These are phyloP conservation scores for Calocybe gangraenosa DNA, from an alignment of 768 basidiomycete species.

Conservation along the genomic window DNA sequence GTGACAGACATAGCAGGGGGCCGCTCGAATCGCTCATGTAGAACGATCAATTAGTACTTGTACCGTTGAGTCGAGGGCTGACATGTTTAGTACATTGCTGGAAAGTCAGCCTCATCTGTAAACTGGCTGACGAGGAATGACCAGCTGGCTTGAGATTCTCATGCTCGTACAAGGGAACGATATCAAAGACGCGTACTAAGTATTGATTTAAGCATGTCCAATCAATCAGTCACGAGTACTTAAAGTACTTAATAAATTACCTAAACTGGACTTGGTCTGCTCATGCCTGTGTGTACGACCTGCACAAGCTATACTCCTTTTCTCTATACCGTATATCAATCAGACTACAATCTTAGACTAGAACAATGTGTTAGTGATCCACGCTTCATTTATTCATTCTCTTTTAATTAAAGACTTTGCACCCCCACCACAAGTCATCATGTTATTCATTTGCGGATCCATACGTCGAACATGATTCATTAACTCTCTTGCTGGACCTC, in stretches of 20 bases:
- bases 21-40: neutral
- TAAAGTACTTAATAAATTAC: no score
- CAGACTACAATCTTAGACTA: constrained; percentile 71
- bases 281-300: constrained; percentile 57
- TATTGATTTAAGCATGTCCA: no score
- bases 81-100: constrained; percentile 5
- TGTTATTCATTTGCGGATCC: constrained; percentile 77
- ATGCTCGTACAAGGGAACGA: no score
- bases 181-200: no score
- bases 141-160: no score
- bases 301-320: constrained; percentile 63
- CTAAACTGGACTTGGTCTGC: no score
- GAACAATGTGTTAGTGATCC: constrained; percentile 74
- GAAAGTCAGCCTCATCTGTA: no score
- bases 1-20: constrained; percentile 13
- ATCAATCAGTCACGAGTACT: no score
- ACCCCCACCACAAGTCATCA: constrained; percentile 33
- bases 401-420: neutral
- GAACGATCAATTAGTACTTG: neutral
- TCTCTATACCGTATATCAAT: constrained; percentile 81
- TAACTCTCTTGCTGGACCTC: constrained; percentile 73
- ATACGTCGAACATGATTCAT: constrained; percentile 79
- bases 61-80: constrained; percentile 2
- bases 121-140: no score
- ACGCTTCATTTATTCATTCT: neutral